phyloP scores from a whole-genome alignment of 331 rosid genomes.

The Ulmus americana region DNA sequence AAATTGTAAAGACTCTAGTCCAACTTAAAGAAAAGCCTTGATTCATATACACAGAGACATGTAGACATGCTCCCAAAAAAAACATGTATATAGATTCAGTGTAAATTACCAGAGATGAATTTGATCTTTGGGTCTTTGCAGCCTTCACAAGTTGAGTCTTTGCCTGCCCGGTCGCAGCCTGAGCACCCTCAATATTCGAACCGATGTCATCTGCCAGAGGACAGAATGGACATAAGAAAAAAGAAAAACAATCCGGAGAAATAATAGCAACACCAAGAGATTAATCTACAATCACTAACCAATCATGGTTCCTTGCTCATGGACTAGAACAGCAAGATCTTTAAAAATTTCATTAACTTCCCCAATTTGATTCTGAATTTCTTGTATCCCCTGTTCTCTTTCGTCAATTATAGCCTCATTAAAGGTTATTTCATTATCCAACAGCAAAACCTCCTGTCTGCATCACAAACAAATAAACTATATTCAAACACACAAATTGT shows the following conservation, averaged over 20 bases:
- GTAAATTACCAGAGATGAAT: conserved; percentile 80
- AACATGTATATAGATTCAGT: background rate
- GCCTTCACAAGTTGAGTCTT: conserved; percentile 82
- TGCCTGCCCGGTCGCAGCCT: conserved; percentile 79
- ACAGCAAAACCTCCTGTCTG: conserved; percentile 91
- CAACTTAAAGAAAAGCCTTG: background rate
- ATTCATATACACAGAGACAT: background rate
- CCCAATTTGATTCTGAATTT: conserved; percentile 95
- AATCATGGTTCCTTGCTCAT: conserved; percentile 94
- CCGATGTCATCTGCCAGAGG: conserved; percentile 73
- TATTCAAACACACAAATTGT: background rate
- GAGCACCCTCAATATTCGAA: conserved; percentile 76
- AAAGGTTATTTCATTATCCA: conserved; percentile 89
- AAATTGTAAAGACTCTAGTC: no score
- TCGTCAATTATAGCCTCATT: conserved; percentile 95
- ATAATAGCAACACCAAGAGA: background rate
- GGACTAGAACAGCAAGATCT: conserved; percentile 96
- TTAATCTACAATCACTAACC: conserved; percentile 38
- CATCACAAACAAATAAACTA: conserved; percentile 27
- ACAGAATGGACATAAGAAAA: conserved; percentile 26
- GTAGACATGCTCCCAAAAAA: background rate
- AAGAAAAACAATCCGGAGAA: conserved; percentile 21
- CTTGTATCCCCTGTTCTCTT: conserved; percentile 97
- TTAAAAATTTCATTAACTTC: conserved; percentile 95
- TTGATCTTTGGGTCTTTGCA: conserved; percentile 82